These are phyloP conservation scores for Didymosphaeria variabile DNA, from an alignment of 2,329 filamentous ascomycete species.

Conservation along the genomic window DNA sequence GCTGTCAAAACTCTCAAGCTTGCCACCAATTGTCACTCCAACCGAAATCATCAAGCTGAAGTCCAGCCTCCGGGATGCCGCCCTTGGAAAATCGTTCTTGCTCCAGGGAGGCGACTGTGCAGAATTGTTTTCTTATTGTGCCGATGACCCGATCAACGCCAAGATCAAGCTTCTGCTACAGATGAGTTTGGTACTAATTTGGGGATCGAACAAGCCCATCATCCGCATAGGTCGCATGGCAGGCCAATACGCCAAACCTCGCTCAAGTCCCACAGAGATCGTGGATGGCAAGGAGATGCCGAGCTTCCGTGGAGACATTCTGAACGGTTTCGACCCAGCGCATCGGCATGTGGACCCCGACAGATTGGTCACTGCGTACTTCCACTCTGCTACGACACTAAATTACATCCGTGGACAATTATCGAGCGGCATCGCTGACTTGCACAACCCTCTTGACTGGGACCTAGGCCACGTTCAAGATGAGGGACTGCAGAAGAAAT, in stretches of 20 bases:
- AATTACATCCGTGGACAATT: slow-evolving; percentile 91
- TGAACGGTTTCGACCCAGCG: slow-evolving; percentile 85
- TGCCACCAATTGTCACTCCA: slow-evolving; percentile 82
- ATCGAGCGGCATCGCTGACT: slow-evolving; percentile 87
- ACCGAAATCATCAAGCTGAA: slow-evolving; percentile 83
- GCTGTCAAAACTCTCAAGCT: slow-evolving; percentile 69
- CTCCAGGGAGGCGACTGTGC: slow-evolving; percentile 97
- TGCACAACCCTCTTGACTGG: slow-evolving; percentile 95
- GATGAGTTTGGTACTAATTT: slow-evolving; percentile 96
- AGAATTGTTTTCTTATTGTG: slow-evolving; percentile 96
- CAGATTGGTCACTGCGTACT: slow-evolving; percentile 89
- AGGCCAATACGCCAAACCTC: slow-evolving; percentile 95
- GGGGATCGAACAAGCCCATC: slow-evolving; percentile 82
- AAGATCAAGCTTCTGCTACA: slow-evolving; percentile 97
- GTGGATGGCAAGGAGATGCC: slow-evolving; percentile 82
- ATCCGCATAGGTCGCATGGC: slow-evolving; percentile 96
- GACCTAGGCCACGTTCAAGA: slow-evolving; percentile 90
- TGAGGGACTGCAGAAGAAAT: slow-evolving; percentile 82
- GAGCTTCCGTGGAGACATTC: slow-evolving; percentile 92
- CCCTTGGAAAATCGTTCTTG: slow-evolving; percentile 88
- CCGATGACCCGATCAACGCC: slow-evolving; percentile 85
- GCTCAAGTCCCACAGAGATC: slow-evolving; percentile 86
- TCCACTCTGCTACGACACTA: slow-evolving; percentile 91
- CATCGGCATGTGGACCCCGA: slow-evolving; percentile 82
- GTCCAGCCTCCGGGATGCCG: slow-evolving; percentile 81